These are phyloP conservation scores for Cladosporium sp. DNA, from an alignment of 2,329 filamentous ascomycete genomes.

Conservation along the genomic window DNA sequence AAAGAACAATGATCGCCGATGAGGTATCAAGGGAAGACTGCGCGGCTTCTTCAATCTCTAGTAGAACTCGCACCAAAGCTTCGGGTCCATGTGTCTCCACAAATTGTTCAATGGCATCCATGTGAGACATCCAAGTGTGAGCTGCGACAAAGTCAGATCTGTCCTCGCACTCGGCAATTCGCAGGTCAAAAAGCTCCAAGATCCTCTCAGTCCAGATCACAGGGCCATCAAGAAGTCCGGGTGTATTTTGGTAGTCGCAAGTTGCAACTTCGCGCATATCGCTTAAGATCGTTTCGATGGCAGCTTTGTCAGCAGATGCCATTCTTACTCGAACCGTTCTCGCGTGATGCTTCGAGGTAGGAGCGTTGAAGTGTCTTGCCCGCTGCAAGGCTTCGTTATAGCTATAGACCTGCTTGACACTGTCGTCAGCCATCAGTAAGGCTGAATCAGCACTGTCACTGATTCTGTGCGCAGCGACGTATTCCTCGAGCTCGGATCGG, in stretches of 20 bases:
- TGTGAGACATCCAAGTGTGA: constrained; percentile 53
- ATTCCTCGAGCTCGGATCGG: constrained; percentile 6
- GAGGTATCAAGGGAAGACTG: not conserved
- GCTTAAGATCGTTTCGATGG: not conserved
- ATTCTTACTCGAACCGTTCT: not conserved
- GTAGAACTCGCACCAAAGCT: not conserved
- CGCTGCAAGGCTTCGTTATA: not conserved
- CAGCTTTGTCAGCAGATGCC: not conserved
- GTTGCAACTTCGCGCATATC: not conserved
- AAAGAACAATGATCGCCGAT: not conserved
- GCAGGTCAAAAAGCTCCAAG: constrained; percentile 60
- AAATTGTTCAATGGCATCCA: constrained; percentile 12
- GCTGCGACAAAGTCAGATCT: constrained; percentile 79
- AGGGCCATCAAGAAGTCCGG: not conserved
- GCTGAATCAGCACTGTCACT: not conserved
- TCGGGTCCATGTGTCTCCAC: not conserved
- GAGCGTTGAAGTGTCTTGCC: not conserved
- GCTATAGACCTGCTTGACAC: not conserved
- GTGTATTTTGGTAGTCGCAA: not conserved
- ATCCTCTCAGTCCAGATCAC: constrained; percentile 4
- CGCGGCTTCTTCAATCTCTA: not conserved
- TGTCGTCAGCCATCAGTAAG: not conserved
- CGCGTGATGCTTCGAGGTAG: not conserved
- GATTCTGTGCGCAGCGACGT: not conserved
- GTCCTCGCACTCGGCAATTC: constrained; percentile 69